Conservation (phyloP, 164 flowering plant species). For the Annona cherimola region DNA sequence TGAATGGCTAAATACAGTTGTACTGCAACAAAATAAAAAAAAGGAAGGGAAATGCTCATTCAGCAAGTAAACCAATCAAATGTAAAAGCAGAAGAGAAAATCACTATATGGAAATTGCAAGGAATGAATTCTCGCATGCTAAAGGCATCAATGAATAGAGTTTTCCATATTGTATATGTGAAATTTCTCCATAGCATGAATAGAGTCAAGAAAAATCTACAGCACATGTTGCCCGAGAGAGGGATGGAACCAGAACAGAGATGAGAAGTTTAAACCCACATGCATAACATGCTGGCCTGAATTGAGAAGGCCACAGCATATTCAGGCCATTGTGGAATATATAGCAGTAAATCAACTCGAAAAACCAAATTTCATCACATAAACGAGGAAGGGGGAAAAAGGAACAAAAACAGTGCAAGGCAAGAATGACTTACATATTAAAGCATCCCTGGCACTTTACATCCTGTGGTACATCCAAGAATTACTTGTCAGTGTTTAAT, state of each 20-base stretch:
- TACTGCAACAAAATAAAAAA: conserved; percentile 7
- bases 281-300: no score
- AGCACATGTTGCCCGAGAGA: no score
- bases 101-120: background rate
- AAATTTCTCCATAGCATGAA: background rate
- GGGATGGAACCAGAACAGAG: no score
- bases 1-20: conserved; percentile 16
- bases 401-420: background rate
- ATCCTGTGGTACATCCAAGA: conserved; percentile 3
- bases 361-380: background rate
- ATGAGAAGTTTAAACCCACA: no score
- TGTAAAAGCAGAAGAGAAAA: no score
- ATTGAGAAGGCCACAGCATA: no score
- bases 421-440: conserved; percentile 9
- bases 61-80: no score
- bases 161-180: background rate
- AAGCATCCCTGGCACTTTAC: conserved; percentile 22
- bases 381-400: background rate
- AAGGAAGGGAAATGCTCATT: background rate
- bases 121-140: background rate
- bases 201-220: background rate
- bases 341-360: background rate
- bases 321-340: no score
- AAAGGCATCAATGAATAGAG: background rate
- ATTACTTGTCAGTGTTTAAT: background rate